Evolutionary conservation across 2,329 filamentous ascomycete genomes (phyloP).

Genomic region (Acrodontium crateriforme): DNA sequence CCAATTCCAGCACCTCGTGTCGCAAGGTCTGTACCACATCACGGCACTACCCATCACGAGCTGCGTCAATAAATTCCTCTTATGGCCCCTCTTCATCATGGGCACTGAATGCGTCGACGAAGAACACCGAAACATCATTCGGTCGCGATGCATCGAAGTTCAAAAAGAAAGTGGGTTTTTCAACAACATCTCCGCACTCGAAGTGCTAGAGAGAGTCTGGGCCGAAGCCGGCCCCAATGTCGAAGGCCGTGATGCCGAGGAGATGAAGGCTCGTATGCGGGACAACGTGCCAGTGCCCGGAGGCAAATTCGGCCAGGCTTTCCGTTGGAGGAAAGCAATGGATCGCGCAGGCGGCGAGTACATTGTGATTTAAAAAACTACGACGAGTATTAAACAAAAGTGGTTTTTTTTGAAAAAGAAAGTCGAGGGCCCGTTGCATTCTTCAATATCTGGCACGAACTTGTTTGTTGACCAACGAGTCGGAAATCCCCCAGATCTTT

Average conservation of each 20-base stretch:
- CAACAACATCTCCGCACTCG: conserved; percentile 78
- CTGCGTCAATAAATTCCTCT: conserved; percentile 70
- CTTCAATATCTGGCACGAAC: no score
- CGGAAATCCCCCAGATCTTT: neutral
- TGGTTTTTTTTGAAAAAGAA: no score
- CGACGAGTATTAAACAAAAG: no score
- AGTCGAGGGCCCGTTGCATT: no score
- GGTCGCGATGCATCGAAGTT: conserved; percentile 70
- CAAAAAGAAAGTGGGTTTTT: conserved; percentile 82
- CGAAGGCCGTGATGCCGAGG: conserved; percentile 11
- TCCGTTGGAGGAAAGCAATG: conserved; percentile 39
- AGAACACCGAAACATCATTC: conserved; percentile 63
- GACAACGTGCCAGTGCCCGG: conserved; percentile 12
- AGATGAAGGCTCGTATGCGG: conserved; percentile 15
- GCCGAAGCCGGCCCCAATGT: conserved; percentile 20
- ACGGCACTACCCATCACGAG: conserved; percentile 60
- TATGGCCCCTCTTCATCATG: conserved; percentile 86
- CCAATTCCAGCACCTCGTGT: conserved; percentile 72
- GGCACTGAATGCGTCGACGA: conserved; percentile 80
- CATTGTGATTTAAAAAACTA: conserved; percentile 31
- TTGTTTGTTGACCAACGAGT: no score
- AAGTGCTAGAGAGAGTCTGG: conserved; percentile 80
- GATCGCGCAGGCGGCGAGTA: conserved; percentile 37
- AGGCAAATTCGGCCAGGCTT: conserved; percentile 24
- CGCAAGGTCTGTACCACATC: conserved; percentile 71